These are phyloP conservation scores for Aotearoamyces nothofagi DNA, from an alignment of 2,329 filamentous ascomycete species.

Conservation along the genomic window DNA sequence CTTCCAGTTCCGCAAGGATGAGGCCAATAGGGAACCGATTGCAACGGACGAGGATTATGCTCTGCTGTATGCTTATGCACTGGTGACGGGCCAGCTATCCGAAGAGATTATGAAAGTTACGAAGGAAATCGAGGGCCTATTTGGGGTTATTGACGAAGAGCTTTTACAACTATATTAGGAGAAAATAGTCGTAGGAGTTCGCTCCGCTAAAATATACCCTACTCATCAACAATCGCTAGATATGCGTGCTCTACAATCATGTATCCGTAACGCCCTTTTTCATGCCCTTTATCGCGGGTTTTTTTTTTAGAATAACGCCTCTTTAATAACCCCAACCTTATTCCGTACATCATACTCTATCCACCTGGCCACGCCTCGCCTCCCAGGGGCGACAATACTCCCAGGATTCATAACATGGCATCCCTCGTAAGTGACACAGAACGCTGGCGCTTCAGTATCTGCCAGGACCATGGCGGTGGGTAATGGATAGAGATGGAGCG, in stretches of 20 bases:
- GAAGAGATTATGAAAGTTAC: conserved; percentile 47
- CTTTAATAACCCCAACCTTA: conserved; percentile 15
- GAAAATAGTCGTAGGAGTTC: too few relatives aligned
- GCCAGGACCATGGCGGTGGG: conserved; percentile 73
- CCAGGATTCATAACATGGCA: conserved; percentile 95
- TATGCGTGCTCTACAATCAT: too few relatives aligned
- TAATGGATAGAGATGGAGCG: conserved; percentile 73
- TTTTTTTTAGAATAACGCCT: conserved; percentile 13
- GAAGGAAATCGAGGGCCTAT: conserved; percentile 36
- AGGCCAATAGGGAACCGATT: conserved; percentile 5
- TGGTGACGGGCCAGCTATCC: conserved; percentile 52
- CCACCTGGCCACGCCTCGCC: conserved; percentile 62
- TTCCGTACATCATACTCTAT: conserved; percentile 60
- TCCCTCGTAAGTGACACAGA: conserved; percentile 83
- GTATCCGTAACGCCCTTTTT: too few relatives aligned
- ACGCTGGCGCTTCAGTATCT: conserved; percentile 68
- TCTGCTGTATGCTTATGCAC: conserved; percentile 77
- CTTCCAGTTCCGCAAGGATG: conserved; percentile 60
- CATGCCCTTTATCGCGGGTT: too few relatives aligned
- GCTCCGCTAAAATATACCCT: too few relatives aligned
- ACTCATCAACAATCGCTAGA: too few relatives aligned
- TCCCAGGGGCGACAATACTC: conserved; percentile 52
- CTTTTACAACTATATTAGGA: neutral
- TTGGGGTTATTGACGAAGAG: conserved; percentile 4
- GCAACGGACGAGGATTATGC: conserved; percentile 74